Percentiles rank a stretch among this genome's conserved stretches.
These are phyloP conservation scores for Pseudoperonospora humuli DNA, from an alignment of 352 stramenopile species.

Conservation along the genomic window DNA sequence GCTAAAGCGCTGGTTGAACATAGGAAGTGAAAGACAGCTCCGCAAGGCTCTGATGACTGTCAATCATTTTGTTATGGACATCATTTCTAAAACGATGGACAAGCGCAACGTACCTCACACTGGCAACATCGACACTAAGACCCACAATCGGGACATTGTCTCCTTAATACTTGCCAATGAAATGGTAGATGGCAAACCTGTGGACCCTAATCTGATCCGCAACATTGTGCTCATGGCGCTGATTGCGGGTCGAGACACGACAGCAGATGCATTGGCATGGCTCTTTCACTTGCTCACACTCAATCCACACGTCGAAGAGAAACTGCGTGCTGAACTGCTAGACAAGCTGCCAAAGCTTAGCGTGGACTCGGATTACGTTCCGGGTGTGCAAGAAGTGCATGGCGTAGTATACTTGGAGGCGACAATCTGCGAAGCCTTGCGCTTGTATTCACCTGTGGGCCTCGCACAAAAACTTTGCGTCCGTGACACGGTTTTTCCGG, in stretches of 20 bases:
- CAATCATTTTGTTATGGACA: constrained; percentile 20
- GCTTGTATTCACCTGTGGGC: constrained; percentile 35
- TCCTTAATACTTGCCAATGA: constrained; percentile 24
- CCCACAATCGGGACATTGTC: constrained; percentile 16
- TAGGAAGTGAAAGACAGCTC: constrained; percentile 21
- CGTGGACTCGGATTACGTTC: constrained; percentile 14
- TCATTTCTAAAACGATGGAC: constrained; percentile 27
- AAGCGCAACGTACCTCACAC: background rate
- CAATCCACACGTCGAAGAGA: constrained; percentile 32
- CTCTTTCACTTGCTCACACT: constrained; percentile 36
- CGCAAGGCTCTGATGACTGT: constrained; percentile 6
- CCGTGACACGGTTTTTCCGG: constrained; percentile 32
- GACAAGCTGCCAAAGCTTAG: constrained; percentile 20
- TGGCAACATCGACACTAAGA: background rate
- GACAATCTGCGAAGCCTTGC: constrained; percentile 33
- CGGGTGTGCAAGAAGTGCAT: constrained; percentile 19
- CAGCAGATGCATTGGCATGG: constrained; percentile 23
- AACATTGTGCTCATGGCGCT: constrained; percentile 61
- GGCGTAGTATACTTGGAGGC: constrained; percentile 27
- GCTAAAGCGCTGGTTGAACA: constrained; percentile 27
- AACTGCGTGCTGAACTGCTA: constrained; percentile 24
- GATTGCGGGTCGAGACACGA: constrained; percentile 62
- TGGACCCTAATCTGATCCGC: constrained; percentile 33
- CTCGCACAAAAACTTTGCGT: constrained; percentile 27
- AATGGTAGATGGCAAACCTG: constrained; percentile 13